Evolutionary conservation across 371 early-diverging fungal genomes (phyloP), one percentile per base, ranked within the genome.

Genomic region (Saksenaea oblongispora): DNA sequence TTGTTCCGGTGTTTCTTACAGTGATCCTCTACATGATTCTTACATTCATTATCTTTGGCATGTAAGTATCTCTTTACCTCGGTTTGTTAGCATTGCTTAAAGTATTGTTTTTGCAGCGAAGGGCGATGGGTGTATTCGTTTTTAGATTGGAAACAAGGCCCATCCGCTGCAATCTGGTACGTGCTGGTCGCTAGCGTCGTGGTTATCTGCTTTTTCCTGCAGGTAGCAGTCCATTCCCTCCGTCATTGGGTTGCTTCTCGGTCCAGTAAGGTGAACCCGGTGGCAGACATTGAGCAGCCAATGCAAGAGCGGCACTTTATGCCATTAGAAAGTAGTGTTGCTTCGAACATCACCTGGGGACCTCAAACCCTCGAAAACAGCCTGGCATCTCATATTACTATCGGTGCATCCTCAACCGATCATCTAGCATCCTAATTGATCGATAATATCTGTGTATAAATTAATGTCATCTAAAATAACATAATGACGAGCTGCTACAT

Each of bases 91-190:
- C n/a, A 31, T 31, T 31, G 7, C 7, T 31, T 31, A 31, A 31
- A 31, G 2, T 4, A 44, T 1, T 39, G 31, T 39, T 28, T 35
- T 15, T 7, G 9, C 24, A 34, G 57, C 75, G 80, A 10, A 56
- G 63, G 10, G 58, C 59, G 37, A 9, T 86, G 87, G 84, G 82
- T 83, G 0, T 84, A 86, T 66, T 73, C 82, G 0, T 84, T 86
- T 58, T 57, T 86, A 47, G 61, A 82, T 54, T 86, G 87, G 84
- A 53, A 60, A 13, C 76, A 78, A 54, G 87, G 87, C 0, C 62
- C 71, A 0, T 68, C 59, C 1, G 74, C 76, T 9, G 81, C 76
- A 1, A 65, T 76, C 5, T 79, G 74, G 70, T 84, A 84, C 47
- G 18, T 78, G 35, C 54, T 75, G 3, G 83, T 82, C 0, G 82